Conservation (phyloP, 1,139 yeast genomes). For the Debaryomyces subglobosus region DNA sequence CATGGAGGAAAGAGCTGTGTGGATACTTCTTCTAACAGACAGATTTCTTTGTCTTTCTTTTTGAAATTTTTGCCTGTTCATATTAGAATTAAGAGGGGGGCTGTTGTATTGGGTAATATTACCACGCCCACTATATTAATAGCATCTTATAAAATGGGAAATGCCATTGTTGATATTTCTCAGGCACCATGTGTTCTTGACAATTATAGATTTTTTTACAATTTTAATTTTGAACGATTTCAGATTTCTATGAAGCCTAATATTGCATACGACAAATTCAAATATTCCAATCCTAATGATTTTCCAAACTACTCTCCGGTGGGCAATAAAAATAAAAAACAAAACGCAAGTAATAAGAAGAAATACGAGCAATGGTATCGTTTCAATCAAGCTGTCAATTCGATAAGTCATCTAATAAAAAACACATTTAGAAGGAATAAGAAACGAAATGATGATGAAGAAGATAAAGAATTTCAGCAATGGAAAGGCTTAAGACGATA, state of each 20-base stretch:
- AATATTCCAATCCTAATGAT: conserved; percentile 10
- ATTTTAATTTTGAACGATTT: conserved; percentile 51
- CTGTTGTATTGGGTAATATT: conserved; percentile 77
- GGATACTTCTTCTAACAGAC: not conserved
- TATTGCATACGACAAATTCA: conserved; percentile 48
- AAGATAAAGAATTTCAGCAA: conserved; percentile 15
- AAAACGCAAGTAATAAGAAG: conserved; percentile 9
- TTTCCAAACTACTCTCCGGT: not conserved
- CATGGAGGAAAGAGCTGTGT: conserved; percentile 10
- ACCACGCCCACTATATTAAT: conserved; percentile 75
- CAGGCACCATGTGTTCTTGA: conserved; percentile 57
- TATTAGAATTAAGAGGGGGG: conserved; percentile 63
- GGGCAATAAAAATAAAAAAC: not conserved
- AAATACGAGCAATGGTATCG: conserved; percentile 28
- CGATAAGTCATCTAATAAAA: conserved; percentile 2
- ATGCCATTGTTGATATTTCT: conserved; percentile 63
- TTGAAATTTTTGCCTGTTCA: conserved; percentile 59
- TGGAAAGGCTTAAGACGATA: conserved; percentile 52
- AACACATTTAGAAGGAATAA: conserved; percentile 8
- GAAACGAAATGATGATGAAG: conserved; percentile 8
- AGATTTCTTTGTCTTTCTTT: conserved; percentile 22
- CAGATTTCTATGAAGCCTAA: conserved; percentile 70
- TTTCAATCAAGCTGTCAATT: conserved; percentile 24
- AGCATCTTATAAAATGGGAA: conserved; percentile 57
- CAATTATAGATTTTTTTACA: conserved; percentile 49